Evolutionary conservation across 2,329 filamentous ascomycete species (phyloP), one percentile per base, ranked within the genome.

Genomic region (Ophiostoma ulmi): DNA sequence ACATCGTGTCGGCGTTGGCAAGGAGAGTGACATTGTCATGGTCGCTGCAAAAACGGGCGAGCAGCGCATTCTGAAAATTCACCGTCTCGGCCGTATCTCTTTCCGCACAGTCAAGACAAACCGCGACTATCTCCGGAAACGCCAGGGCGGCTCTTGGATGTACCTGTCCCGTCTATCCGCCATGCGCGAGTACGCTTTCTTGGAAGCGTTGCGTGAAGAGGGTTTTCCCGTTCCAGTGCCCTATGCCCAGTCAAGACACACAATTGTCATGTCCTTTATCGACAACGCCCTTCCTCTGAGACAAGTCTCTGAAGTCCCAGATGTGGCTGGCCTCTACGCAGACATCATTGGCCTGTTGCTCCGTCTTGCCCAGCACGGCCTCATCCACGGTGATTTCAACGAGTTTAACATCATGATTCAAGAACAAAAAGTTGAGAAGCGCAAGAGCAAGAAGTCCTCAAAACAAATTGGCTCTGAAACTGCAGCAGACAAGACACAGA

Each of bases 381-480:
- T 99, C 67, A 99, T 99, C 73, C 95, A 99, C 78, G 95, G 95
- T 73, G 95, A 99, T 79, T 99, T 96, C 83, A 99, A 99, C 82
- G 96, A 99, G 80, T 99, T 99, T 85, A 99, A 99, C 79, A 94
- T 99, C 74, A 83, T 99, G 44, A 89, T 99, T 78, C 93, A 95
- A 78, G 94, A 98, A 26, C 63, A 65, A 39, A 65, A 41, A 10
- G 36, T 65, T 36, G 36, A 39, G 36, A 38, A 39, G 17, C 36
- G 36, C 63, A 65, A 22, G 8, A 39, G 63, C 36, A 65, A 65
- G 10, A 39, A 39, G 20, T 6, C 63, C 36, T 22, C 63, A 41
- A 39, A 63, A 63, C 58, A 36, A 14, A 26, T 26, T 14, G 58
- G 17, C 58, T 31, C 35, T 10, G 36, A 41, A 8, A 36, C 20